Conservation (phyloP, 768 basidiomycete species). For the Lactarius deliciosus region DNA sequence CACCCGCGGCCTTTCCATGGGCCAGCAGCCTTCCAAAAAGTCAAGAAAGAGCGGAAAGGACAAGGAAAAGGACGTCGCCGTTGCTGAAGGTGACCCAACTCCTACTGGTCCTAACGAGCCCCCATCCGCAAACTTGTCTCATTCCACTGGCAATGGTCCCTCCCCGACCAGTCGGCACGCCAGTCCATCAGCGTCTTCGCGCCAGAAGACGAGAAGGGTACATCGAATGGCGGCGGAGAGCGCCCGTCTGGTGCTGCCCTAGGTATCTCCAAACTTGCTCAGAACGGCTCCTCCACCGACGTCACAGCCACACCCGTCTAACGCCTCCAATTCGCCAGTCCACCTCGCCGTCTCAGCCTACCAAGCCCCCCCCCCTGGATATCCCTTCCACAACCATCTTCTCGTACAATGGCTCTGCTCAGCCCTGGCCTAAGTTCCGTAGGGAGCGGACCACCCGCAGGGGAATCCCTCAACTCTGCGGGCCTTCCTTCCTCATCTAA, state of each 20-base stretch:
- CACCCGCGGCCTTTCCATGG: conserved; percentile 56
- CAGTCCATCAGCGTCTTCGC: conserved; percentile 40
- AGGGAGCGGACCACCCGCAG: conserved; percentile 41
- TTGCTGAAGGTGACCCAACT: conserved; percentile 42
- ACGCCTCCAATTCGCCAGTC: conserved; percentile 31
- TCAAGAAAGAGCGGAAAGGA: conserved; percentile 69
- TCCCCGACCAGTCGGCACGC: conserved; percentile 39
- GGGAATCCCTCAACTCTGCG: conserved; percentile 38
- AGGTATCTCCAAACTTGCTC: conserved; percentile 25
- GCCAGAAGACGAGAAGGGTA: conserved; percentile 37
- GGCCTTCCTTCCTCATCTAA: conserved; percentile 37
- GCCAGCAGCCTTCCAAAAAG: conserved; percentile 85
- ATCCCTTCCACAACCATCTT: conserved; percentile 86
- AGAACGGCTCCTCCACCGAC: conserved; percentile 38
- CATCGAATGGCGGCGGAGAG: conserved; percentile 44
- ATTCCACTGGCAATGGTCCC: conserved; percentile 41
- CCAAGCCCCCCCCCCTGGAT: conserved; percentile 62
- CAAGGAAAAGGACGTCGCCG: conserved; percentile 54
- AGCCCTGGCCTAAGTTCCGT: conserved; percentile 49
- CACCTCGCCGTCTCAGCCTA: conserved; percentile 33
- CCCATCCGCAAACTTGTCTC: conserved; percentile 46
- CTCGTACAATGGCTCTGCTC: conserved; percentile 50
- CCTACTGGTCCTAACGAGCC: conserved; percentile 42
- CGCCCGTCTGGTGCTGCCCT: conserved; percentile 37
- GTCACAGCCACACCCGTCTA: conserved; percentile 40